These are phyloP conservation scores for Chlamydomonas eustigma DNA, from an alignment of 139 green algal species.

Conservation along the genomic window DNA sequence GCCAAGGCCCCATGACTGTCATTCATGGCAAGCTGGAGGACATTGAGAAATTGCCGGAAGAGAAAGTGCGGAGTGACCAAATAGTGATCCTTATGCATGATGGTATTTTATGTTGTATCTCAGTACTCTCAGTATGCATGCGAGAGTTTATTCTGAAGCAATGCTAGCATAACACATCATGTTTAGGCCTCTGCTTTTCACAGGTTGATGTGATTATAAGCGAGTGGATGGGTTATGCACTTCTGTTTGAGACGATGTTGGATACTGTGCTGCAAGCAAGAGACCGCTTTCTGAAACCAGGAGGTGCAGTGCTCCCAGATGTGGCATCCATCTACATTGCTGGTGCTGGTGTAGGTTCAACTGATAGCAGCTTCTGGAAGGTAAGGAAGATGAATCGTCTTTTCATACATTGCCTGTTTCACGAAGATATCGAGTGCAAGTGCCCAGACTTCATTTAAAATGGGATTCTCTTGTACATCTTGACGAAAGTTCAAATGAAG, in stretches of 20 bases:
- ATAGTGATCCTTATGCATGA: too few species aligned
- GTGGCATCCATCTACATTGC: constrained; percentile 70
- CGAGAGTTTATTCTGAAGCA: not conserved
- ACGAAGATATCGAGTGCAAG: too few species aligned
- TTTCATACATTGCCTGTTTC: too few species aligned
- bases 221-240: constrained; percentile 98
- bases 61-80: too few species aligned
- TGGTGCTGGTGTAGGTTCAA: constrained; percentile 39
- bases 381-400: constrained; percentile 7
- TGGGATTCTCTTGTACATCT: too few species aligned
- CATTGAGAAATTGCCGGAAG: constrained; percentile 42
- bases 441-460: too few species aligned
- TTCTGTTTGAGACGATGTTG: constrained; percentile 98
- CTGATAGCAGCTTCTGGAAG: constrained; percentile 74
- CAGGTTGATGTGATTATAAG: constrained; percentile 85
- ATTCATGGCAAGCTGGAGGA: constrained; percentile 66
- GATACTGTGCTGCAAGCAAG: constrained; percentile 63
- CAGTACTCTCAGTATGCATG: too few species aligned
- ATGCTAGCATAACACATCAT: not conserved
- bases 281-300: constrained; percentile 58
- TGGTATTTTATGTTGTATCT: too few species aligned
- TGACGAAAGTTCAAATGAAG: too few species aligned
- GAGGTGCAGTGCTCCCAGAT: constrained; percentile 89
- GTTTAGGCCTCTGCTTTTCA: not conserved
- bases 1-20: constrained; percentile 56